Evolutionary conservation across 345 rosid species (phyloP), one percentile per base, ranked within the genome.

Genomic region (Populus davidiana): DNA sequence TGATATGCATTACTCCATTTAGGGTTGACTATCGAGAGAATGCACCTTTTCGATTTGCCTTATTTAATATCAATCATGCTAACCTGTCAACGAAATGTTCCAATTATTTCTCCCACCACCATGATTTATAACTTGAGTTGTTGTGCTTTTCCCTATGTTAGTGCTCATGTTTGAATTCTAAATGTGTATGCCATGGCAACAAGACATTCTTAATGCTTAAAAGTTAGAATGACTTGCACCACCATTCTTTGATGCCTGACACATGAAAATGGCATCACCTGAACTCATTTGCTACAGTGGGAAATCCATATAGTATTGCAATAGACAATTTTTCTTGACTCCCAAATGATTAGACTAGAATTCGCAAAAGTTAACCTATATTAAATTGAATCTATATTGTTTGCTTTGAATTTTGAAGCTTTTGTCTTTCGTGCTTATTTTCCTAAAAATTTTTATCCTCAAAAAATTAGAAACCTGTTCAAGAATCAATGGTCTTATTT

Each of bases 401-500:
- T 61, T 62, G 59, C 62, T 21, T 77, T 70, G 33, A 14, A 49
- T 21, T 3, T 35, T 52, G 36, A 35, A 62, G 39, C 35, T 10
- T n/a, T 14, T 70, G 25, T 7, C 64, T 71, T 70, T 33, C 7
- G 6, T 31, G 6, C 11, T 54, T 49, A 49, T 50, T 5, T 67
- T 35, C 17, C 59, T 20, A 8, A 18, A 18, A 20, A 20, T 21
- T 52, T 52, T 52, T 18, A 52, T 6, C 21, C 59, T 8, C 2
- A 21, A 52, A 52, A 52, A 52, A 8, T 52, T 18, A 18, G 59
- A 20, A 52, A 18, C 59, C 7, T 31, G 47, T 56, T 29, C 33
- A 25, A n/a, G 68, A 54, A 14, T 67, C 25, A 8, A n/a, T 44
- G 38, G 41, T 72, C n/a, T 36, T 25, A 14, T 73, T 81, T 74